Percentiles rank a stretch among this genome's conserved stretches.
Evolutionary conservation across 768 basidiomycete genomes (phyloP).

Genomic region (Termitomyces sp.): DNA sequence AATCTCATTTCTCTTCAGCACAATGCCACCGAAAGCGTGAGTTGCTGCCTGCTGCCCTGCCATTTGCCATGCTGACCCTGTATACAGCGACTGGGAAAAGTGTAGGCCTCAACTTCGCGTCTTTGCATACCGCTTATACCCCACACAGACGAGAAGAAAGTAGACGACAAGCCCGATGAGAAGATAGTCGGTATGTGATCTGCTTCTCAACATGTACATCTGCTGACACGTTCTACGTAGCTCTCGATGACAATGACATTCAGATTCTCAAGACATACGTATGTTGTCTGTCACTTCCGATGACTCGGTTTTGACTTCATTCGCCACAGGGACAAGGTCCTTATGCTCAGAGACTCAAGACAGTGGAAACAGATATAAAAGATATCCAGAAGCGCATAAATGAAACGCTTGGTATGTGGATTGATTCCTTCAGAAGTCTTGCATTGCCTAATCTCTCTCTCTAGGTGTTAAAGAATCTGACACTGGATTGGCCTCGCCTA

Average conservation of each 20-base stretch:
- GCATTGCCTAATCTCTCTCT: conserved; percentile 1
- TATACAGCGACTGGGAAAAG: conserved; percentile 92
- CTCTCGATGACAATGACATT: conserved; percentile 96
- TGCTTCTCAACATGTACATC: not conserved
- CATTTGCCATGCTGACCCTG: conserved; percentile 10
- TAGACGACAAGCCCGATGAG: conserved; percentile 84
- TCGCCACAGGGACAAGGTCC: conserved; percentile 91
- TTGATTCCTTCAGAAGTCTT: not conserved
- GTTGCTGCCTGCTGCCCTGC: conserved; percentile 24
- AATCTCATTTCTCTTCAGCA: conserved; percentile 19
- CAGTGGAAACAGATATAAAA: conserved; percentile 87
- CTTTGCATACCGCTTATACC: not conserved
- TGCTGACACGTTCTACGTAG: conserved; percentile 34
- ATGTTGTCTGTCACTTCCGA: conserved; percentile 19
- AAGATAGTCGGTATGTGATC: conserved; percentile 75
- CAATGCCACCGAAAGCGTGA: conserved; percentile 95
- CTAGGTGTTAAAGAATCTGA: conserved; percentile 96
- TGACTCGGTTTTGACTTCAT: not conserved
- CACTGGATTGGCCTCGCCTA: conserved; percentile 94
- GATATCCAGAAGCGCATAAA: conserved; percentile 97
- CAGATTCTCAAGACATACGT: conserved; percentile 99
- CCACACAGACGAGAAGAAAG: conserved; percentile 72
- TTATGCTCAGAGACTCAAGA: conserved; percentile 84
- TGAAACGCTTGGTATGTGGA: conserved; percentile 81
- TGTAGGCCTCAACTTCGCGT: conserved; percentile 44